Evolutionary conservation across 495 filamentous ascomycete species (phyloP).

Genomic region (Aspergillus sparsus): DNA sequence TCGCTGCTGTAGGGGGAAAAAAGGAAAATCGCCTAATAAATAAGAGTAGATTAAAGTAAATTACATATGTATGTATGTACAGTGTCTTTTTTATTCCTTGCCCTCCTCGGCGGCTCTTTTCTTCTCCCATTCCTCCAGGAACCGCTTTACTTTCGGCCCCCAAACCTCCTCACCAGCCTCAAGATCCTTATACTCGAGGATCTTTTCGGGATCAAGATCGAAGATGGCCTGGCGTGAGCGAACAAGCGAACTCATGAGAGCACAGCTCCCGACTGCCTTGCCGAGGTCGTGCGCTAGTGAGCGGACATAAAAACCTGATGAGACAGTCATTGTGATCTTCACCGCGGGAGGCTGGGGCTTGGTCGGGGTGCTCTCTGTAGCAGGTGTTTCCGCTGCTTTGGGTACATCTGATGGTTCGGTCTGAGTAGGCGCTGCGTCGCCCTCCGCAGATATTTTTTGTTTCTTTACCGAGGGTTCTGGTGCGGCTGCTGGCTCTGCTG

Average conservation of each 20-base stretch:
- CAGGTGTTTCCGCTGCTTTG: conserved; percentile 24
- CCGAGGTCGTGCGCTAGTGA: conserved; percentile 91
- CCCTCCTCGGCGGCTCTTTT: conserved; percentile 32
- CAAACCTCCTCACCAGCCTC: conserved; percentile 77
- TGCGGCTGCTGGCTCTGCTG: background rate
- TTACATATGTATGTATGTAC: conserved; percentile 4
- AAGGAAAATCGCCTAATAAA: background rate
- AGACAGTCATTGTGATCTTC: conserved; percentile 85
- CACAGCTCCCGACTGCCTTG: conserved; percentile 75
- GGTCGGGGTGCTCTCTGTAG: conserved; percentile 11
- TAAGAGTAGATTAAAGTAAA: background rate
- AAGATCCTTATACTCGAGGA: conserved; percentile 81
- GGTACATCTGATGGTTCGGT: conserved; percentile 13
- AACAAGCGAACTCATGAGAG: conserved; percentile 81
- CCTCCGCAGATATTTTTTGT: conserved; percentile 38
- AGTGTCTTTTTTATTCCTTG: conserved; percentile 9
- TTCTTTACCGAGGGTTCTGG: conserved; percentile 30
- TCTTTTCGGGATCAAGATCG: conserved; percentile 61
- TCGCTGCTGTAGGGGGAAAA: no score
- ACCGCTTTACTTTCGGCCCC: conserved; percentile 69
- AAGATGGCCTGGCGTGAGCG: conserved; percentile 82
- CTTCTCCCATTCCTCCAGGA: conserved; percentile 63
- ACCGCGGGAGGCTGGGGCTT: conserved; percentile 62
- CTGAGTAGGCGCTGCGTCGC: conserved; percentile 10
- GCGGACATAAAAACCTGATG: conserved; percentile 96